Conservation (phyloP, 805 yeast genomes). For the Candida mattraensis region DNA sequence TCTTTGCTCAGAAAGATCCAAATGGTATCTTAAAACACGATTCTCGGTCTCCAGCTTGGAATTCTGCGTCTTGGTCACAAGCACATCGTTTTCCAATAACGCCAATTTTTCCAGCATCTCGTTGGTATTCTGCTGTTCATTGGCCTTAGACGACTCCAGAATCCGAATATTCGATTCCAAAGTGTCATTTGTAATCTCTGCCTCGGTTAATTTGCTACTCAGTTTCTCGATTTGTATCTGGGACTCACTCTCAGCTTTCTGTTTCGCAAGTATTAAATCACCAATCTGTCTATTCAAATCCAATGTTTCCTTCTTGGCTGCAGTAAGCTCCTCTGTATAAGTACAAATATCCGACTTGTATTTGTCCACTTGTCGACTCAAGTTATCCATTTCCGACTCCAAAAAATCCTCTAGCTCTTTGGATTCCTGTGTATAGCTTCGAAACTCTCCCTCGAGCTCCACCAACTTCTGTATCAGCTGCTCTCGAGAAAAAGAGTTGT, state of each 20-base stretch:
- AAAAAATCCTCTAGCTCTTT: slow-evolving; percentile 27
- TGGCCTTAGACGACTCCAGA: slow-evolving; percentile 5
- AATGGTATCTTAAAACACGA: neutral
- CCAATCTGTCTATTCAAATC: slow-evolving; percentile 10
- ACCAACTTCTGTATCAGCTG: slow-evolving; percentile 16
- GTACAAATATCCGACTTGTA: slow-evolving; percentile 2
- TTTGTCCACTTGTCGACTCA: slow-evolving; percentile 4
- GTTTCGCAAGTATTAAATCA: slow-evolving; percentile 6
- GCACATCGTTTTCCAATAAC: slow-evolving; percentile 24
- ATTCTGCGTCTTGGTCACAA: slow-evolving; percentile 2
- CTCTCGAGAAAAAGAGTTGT: slow-evolving; percentile 9
- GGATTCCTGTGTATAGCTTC: slow-evolving; percentile 21
- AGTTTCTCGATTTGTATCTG: slow-evolving; percentile 10
- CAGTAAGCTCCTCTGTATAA: neutral
- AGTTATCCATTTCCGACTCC: slow-evolving; percentile 22
- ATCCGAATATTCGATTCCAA: slow-evolving; percentile 25
- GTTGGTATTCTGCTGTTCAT: slow-evolving; percentile 17
- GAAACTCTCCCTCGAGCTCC: slow-evolving; percentile 25
- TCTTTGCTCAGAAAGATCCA: slow-evolving; percentile 5
- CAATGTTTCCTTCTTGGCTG: slow-evolving; percentile 5
- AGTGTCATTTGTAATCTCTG: slow-evolving; percentile 28
- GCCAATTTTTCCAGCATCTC: slow-evolving; percentile 27
- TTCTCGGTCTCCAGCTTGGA: slow-evolving; percentile 1
- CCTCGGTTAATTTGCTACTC: slow-evolving; percentile 16
- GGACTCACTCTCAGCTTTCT: slow-evolving; percentile 1